These are phyloP conservation scores for Camelina sativa DNA, from an alignment of 345 rosid species.

Conservation along the genomic window DNA sequence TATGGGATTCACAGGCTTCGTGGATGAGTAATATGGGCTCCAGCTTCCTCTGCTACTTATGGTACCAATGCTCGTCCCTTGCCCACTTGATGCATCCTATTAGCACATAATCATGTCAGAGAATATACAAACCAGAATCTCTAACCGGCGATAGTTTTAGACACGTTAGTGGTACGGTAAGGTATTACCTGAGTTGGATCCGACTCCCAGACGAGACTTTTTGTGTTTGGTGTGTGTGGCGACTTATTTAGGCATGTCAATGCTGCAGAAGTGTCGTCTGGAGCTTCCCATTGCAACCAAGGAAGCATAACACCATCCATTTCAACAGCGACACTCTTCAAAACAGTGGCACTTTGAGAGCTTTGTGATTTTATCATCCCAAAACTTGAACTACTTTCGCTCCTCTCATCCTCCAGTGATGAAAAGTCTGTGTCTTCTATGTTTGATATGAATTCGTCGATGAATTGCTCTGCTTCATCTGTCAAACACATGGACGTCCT, in stretches of 20 bases:
- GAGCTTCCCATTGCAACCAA: slow-evolving; percentile 95
- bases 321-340: slow-evolving; percentile 54
- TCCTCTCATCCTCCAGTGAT: slow-evolving; percentile 89
- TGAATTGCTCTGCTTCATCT: slow-evolving; percentile 87
- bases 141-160: neutral
- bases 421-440: slow-evolving; percentile 96
- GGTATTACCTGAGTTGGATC: slow-evolving; percentile 44
- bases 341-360: slow-evolving; percentile 47
- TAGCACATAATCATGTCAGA: slow-evolving; percentile 14
- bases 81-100: slow-evolving; percentile 53
- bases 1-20: slow-evolving; percentile 39
- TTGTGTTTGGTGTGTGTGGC: slow-evolving; percentile 45
- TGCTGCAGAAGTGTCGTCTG: slow-evolving; percentile 58
- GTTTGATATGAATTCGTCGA: slow-evolving; percentile 86
- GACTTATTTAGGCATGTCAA: slow-evolving; percentile 46
- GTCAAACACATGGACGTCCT: slow-evolving; percentile 76
- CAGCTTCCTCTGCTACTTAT: slow-evolving; percentile 85
- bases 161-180: neutral
- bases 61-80: slow-evolving; percentile 49
- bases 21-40: slow-evolving; percentile 55
- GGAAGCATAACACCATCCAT: slow-evolving; percentile 93
- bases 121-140: neutral
- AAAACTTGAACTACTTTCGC: slow-evolving; percentile 83
- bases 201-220: slow-evolving; percentile 41
- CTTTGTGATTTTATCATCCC: slow-evolving; percentile 59